phyloP scores from a whole-genome alignment of 768 basidiomycete species.

The Suillus spraguei region DNA sequence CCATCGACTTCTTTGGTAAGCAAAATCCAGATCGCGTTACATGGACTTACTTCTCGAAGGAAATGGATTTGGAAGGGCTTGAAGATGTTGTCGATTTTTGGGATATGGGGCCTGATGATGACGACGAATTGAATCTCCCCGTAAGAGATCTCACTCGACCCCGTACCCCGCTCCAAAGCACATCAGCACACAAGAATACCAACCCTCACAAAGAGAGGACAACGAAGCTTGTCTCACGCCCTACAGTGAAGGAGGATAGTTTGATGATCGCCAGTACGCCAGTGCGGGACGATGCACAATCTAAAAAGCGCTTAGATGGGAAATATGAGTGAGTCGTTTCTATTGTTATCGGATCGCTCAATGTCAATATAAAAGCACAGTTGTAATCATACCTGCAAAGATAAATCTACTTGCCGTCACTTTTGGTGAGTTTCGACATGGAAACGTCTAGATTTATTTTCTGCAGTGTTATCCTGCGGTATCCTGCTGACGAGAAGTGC shows the following conservation, averaged over 20 bases:
- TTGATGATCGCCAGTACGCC: too few relatives aligned
- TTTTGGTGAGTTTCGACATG: slow-evolving; percentile 54
- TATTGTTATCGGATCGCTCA: background rate
- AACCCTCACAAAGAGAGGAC: slow-evolving; percentile 1
- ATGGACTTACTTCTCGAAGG: slow-evolving; percentile 42
- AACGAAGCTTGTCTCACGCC: background rate
- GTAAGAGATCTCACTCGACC: slow-evolving; percentile 41
- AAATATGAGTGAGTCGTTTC: slow-evolving; percentile 53
- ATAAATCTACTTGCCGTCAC: slow-evolving; percentile 76
- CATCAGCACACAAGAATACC: background rate
- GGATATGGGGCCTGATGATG: slow-evolving; percentile 42
- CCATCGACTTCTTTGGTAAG: slow-evolving; percentile 63
- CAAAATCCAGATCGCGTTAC: background rate
- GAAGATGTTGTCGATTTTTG: slow-evolving; percentile 75
- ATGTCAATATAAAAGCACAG: slow-evolving; percentile 36
- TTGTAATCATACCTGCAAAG: slow-evolving; percentile 81
- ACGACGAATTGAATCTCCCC: slow-evolving; percentile 18
- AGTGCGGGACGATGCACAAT: slow-evolving; percentile 7
- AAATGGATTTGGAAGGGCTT: slow-evolving; percentile 64
- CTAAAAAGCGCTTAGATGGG: slow-evolving; percentile 57
- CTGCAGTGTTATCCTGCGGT: slow-evolving; percentile 8
- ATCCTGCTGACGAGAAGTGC: slow-evolving; percentile 10
- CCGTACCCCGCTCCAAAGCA: slow-evolving; percentile 8
- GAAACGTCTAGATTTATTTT: background rate
- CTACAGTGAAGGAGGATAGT: background rate